Evolutionary conservation across 2,329 filamentous ascomycete species (phyloP).

Genomic region (Trichophyton benhamiae): DNA sequence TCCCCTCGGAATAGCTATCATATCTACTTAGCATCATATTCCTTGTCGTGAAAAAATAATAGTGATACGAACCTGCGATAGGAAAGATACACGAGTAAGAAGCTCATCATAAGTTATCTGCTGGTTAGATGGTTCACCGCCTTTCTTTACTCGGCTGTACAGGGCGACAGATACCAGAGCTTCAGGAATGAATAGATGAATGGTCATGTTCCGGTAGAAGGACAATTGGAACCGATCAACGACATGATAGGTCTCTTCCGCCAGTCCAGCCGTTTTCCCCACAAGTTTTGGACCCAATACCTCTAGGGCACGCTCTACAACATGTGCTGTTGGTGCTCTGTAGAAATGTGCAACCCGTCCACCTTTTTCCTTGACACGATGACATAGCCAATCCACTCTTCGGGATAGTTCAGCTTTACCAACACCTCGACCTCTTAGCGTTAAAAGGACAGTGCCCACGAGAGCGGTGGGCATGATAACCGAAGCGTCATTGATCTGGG

Average conservation of each 20-base stretch:
- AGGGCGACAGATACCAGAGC: constrained; percentile 79
- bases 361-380: constrained; percentile 69
- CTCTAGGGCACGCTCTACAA: constrained; percentile 80
- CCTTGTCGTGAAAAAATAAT: constrained; percentile 10
- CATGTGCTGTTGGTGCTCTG: constrained; percentile 61
- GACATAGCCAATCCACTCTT: constrained; percentile 79
- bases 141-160: constrained; percentile 82
- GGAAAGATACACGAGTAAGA: constrained; percentile 67
- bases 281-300: constrained; percentile 85
- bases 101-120: constrained; percentile 64
- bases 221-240: constrained; percentile 94
- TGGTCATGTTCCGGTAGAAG: constrained; percentile 99
- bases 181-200: constrained; percentile 92
- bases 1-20: constrained; percentile 74
- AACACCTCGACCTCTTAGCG: constrained; percentile 79
- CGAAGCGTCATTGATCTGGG: constrained; percentile 89
- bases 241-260: constrained; percentile 86
- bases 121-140: constrained; percentile 71
- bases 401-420: constrained; percentile 75
- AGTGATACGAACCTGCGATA: constrained; percentile 48
- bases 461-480: constrained; percentile 97
- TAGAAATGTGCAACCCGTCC: constrained; percentile 91
- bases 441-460: constrained; percentile 85
- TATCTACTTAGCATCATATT: not conserved
- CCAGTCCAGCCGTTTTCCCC: constrained; percentile 62